Evolutionary conservation across 257 asterid genomes (phyloP), one percentile per base, ranked within the genome.

Genomic region (Plantago ovata): DNA sequence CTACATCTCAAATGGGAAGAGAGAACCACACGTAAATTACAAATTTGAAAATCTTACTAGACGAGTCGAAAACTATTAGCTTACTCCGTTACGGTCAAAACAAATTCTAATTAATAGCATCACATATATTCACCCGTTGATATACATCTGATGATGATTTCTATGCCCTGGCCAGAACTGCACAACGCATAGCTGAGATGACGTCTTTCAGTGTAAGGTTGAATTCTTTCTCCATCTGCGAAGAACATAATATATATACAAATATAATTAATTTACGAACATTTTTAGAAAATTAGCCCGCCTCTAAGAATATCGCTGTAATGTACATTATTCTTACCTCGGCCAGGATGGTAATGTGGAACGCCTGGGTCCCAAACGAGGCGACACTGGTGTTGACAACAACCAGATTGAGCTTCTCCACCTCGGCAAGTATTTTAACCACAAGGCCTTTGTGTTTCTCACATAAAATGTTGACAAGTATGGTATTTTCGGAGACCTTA

Each of bases 341-440:
- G 12, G 83, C 74, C 13, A 67, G 24, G 38, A 77, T 48, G 10
- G 79, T 72, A 22, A 79, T 67, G 50, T 75, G 71, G 53, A 75
- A 72, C 22, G 55, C 55, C 1, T 56, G 59, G 8, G 23, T 62
- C 23, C 79, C 81, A 46, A 75, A 72, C 0, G 69, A 16, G 14
- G 70, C 21, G 58, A 58, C 67, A 16, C 64, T 72, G 22, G 74
- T 61, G 61, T 16, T 75, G 44, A 65, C 60, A 20, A 75, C 76
- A 23, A 40, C 51, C 11, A 79, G 50, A 66, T 62, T 63, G 23
- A 79, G 77, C 65, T 64, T 79, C 63, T 79, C 85, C 13, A 79
- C 46, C 18, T 67, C 52, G 43, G 56, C 40, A 1, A 75, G 61
- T 13, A 69, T 13, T 6, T 79, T 70, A 0, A 50, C 60, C 9